Base-by-base conservation (phyloP, 2,329 filamentous ascomycete species). In the Aspergillus vadensis region DNA sequence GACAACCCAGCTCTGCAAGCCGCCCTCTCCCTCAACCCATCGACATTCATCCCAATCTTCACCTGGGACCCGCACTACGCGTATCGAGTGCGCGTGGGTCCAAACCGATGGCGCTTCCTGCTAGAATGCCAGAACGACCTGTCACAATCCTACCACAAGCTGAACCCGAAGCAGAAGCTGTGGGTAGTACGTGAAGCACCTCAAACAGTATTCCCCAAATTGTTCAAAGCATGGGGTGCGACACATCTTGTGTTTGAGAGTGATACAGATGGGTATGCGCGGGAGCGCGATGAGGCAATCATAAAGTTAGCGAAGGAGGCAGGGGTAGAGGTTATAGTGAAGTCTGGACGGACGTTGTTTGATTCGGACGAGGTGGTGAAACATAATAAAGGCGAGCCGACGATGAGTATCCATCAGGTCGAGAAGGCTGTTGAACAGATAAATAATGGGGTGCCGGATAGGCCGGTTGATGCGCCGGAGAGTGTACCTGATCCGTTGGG, bases 21-120 rank as follows among this genome's bases (percentile, higher is more conserved):
- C 2, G 90, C 90, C 0, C 76, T 93, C 7, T 87, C 89, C 60
- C 80, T 92, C 6, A 81, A 89, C 0, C 88, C 90, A 1, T 83
- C 84, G 55, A 85, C 83, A 19, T 78, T 93, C 25, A 92, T 88
- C 80, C 90, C 89, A 0, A 84, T 92, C 49, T 93, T 90, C 82
- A 91, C 88, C 1, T 93, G 89, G 88, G 90, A 92, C 71, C 89
- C 89, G 59, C 88, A 92, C 72, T 92, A 92, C 71, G 88, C 92
- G 25, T 92, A 91, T 71, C 83, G 83, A 32, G 86, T 87, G 1
- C 83, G 89, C 59, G 89, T 88, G 4, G 88, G 88, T 0, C 79
- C 86, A 8, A 93, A 93, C 69, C 81, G 90, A 66, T 92, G 89
- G 88, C 87, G 91, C 67, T 92, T 88, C 69, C 75, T 91, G 79